Conservation (phyloP, 2,329 filamentous ascomycete genomes). For the Colletotrichum musae region DNA sequence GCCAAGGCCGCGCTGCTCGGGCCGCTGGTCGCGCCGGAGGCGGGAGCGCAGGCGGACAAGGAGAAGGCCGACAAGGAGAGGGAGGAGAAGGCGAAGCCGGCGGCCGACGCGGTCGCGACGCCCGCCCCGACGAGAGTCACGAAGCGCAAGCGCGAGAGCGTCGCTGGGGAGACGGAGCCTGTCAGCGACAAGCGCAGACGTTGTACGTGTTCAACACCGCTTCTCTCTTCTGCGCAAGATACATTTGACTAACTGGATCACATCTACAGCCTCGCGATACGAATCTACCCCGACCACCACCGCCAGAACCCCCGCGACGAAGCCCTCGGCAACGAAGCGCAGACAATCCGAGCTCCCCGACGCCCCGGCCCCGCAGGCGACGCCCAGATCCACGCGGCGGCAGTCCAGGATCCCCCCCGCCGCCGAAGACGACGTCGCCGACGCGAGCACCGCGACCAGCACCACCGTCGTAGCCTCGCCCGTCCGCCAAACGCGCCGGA, state of each 20-base stretch:
- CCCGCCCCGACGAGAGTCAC: constrained; percentile 1
- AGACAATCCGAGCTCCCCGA: constrained; percentile 19
- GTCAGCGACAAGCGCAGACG: constrained; percentile 28
- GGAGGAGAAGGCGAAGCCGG: constrained; percentile 4
- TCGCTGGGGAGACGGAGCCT: constrained; percentile 15
- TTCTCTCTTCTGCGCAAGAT: not conserved
- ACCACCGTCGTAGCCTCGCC: constrained; percentile 1
- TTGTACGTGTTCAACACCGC: constrained; percentile 9
- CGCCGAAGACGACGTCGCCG: not conserved
- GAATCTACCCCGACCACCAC: constrained; percentile 18
- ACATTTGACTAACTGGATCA: not conserved
- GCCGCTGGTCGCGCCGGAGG: not conserved
- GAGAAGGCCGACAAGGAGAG: not conserved
- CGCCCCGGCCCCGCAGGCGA: constrained; percentile 2
- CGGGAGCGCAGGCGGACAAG: not conserved
- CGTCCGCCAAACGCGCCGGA: constrained; percentile 1
- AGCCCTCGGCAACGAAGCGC: constrained; percentile 23
- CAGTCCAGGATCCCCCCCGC: constrained; percentile 5
- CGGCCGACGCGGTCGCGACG: not conserved
- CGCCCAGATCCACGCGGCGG: constrained; percentile 3
- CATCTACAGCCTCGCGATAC: constrained; percentile 25
- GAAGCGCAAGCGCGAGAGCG: constrained; percentile 35
- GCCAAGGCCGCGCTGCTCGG: constrained; percentile 27
- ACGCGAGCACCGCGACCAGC: too few species aligned
- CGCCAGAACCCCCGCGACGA: constrained; percentile 12